A percentile compares a stretch with the other conserved stretches of the same genome.
phyloP scores from a whole-genome alignment of 495 filamentous ascomycete genomes.

The Elaphomyces granulatus region DNA sequence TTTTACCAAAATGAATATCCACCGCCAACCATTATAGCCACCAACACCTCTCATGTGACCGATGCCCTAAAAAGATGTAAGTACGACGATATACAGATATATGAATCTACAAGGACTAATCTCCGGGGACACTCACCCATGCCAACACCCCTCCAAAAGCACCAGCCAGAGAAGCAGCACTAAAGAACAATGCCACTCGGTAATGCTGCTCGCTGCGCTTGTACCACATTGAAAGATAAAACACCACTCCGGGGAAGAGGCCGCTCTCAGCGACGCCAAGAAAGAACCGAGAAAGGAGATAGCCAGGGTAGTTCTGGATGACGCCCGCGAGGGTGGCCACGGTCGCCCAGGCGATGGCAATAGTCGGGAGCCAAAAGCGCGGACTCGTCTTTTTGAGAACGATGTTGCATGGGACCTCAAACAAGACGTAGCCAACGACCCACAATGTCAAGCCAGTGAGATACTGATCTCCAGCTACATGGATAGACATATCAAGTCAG shows the following conservation, averaged over 20 bases:
- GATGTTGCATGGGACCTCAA: conserved; percentile 60
- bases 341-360: conserved; percentile 43
- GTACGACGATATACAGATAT: neutral
- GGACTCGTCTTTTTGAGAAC: conserved; percentile 58
- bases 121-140: conserved; percentile 21
- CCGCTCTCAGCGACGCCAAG: conserved; percentile 40
- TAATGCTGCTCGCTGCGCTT: conserved; percentile 57
- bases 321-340: conserved; percentile 60
- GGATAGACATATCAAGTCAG: too few relatives aligned
- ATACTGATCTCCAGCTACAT: conserved; percentile 59
- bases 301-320: conserved; percentile 49
- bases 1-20: conserved; percentile 67
- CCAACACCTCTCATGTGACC: conserved; percentile 49
- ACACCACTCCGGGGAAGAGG: conserved; percentile 62
- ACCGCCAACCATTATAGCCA: conserved; percentile 58
- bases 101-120: neutral
- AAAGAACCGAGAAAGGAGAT: conserved; percentile 49
- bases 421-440: conserved; percentile 65
- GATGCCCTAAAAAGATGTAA: conserved; percentile 24
- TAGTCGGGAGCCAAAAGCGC: conserved; percentile 42
- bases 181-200: conserved; percentile 63
- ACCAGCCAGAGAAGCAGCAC: conserved; percentile 57
- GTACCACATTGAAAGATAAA: conserved; percentile 81
- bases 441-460: conserved; percentile 53
- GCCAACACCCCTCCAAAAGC: conserved; percentile 70